Evolutionary conservation across 1,284 basidiomycete genomes (phyloP), one percentile per base, ranked within the genome.

Genomic region (Cryptococcus deneoformans): DNA sequence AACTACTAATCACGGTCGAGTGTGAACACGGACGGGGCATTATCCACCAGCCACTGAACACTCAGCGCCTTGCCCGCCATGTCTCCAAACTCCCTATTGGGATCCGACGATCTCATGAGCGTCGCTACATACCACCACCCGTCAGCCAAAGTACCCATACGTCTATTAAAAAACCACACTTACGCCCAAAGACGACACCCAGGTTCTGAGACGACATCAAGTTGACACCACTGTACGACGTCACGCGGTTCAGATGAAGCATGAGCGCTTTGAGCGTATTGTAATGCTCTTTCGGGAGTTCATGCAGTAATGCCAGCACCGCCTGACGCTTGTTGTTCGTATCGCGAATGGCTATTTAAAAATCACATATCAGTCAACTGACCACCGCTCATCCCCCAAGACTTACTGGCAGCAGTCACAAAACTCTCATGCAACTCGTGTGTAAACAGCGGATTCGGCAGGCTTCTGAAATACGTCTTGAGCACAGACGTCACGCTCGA

Each of bases 151-250:
- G n/a, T n/a, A n/a, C n/a, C n/a, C n/a, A n/a, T n/a, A n/a, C n/a
- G n/a, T n/a, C n/a, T n/a, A n/a, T n/a, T n/a, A n/a, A 24, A n/a
- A 45, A 59, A 20, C 29, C 20, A 35, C 5, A 87, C 92, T 80
- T 77, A 97, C 93, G 95, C 65, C 96, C 96, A 80, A 99, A 98
- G 45, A 99, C 93, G n/a, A 98, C 92, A n/a, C 96, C 96, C 20
- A 99, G 80, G 70, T 99, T 99, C 62, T 92, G 85, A 3, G 92
- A 87, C 51, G 87, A 92, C 96, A 99, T 99, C 53, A 93, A 82
- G 76, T 99, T 99, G 58, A 82, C 81, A 29, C 86, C 85, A 56
- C 83, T 84, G 42, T 82, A 81, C 56, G 86, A 81, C 67, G 85
- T 85, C 34, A 95, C 83, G 56, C 92, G 90, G 64, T 94, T 80